A percentile compares a stretch with the other conserved stretches of the same genome.
Evolutionary conservation across 2,329 filamentous ascomycete genomes (phyloP).

Genomic region (Colletotrichum graminicola): DNA sequence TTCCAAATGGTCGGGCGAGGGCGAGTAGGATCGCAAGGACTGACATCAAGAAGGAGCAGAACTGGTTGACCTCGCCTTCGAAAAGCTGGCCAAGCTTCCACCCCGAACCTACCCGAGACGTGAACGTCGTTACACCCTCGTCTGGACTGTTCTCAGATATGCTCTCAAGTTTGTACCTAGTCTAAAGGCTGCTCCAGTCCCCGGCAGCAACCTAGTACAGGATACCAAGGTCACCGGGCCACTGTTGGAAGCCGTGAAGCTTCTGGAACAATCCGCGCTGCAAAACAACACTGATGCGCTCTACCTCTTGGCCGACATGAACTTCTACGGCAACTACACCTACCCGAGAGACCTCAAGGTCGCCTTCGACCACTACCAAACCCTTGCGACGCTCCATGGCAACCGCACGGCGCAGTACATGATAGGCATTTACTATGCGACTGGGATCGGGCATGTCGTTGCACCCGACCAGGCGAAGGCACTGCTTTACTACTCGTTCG

Average conservation of each 20-base stretch:
- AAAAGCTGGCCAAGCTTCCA: slow-evolving; percentile 64
- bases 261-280: slow-evolving; percentile 65
- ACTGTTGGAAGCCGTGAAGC: slow-evolving; percentile 63
- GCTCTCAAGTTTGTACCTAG: slow-evolving; percentile 63
- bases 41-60: slow-evolving; percentile 59
- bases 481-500: slow-evolving; percentile 93
- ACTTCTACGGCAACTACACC: slow-evolving; percentile 95
- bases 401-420: slow-evolving; percentile 96
- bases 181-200: slow-evolving; percentile 61
- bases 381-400: slow-evolving; percentile 80
- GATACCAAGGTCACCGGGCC: slow-evolving; percentile 55
- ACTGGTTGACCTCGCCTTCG: slow-evolving; percentile 64
- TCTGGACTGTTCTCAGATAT: slow-evolving; percentile 59
- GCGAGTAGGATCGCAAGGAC: slow-evolving; percentile 5
- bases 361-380: slow-evolving; percentile 85
- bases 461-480: slow-evolving; percentile 90
- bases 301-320: slow-evolving; percentile 91
- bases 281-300: slow-evolving; percentile 84
- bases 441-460: slow-evolving; percentile 85
- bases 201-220: slow-evolving; percentile 50
- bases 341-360: slow-evolving; percentile 84
- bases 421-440: slow-evolving; percentile 95
- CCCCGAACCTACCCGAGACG: slow-evolving; percentile 58
- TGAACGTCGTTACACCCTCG: slow-evolving; percentile 58
- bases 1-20: slow-evolving; percentile 23